Evolutionary conservation across 208 protist genomes (phyloP), one percentile per base, ranked within the genome.

Genomic region (Leishmania major): DNA sequence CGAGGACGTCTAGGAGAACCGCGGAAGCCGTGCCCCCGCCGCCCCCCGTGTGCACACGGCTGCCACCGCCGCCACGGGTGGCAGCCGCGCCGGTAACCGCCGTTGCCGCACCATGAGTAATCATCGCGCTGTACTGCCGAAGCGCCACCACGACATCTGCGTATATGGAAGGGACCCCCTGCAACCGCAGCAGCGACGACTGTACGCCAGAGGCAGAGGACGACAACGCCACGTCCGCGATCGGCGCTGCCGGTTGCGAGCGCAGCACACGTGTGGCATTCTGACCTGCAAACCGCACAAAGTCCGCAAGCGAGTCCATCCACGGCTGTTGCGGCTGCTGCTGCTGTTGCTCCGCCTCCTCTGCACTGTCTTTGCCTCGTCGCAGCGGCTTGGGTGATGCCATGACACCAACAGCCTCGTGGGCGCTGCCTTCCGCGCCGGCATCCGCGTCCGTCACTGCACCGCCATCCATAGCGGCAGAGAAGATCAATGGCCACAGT

Each of bases 81-180:
- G 49, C 51, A 35, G 28, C 13, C 3, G 64, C 60, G 15, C 28
- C 75, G 43, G n/a, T 25, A 57, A 25, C 47, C 51, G 51, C n/a
- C 37, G 64, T 59, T 19, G 43, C 31, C 66, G 40, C 81, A 40
- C 81, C 57, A 60, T 40, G 59, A 28, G 1, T 43, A 60, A 77
- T 49, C 28, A 64, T 60, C 5, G 43, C 28, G 69, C 57, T 51
- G 62, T 81, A 84, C 73, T 80, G 80, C 67, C 82, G 81, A 60
- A 91, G 84, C 19, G 83, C 82, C 6, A 66, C 70, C 0, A 83
- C 84, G 3, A 93, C 83, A 35, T 89, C 84, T 8, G 85, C 72
- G 67, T 92, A 69, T 49, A 91, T 84, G 13, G 67, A 75, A 22
- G 89, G 90, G 75, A 95, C 79, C 6, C 89, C 89, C 35, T 57